Conservation (phyloP, 371 early-diverging fungal genomes). For the Circinella umbellata region DNA sequence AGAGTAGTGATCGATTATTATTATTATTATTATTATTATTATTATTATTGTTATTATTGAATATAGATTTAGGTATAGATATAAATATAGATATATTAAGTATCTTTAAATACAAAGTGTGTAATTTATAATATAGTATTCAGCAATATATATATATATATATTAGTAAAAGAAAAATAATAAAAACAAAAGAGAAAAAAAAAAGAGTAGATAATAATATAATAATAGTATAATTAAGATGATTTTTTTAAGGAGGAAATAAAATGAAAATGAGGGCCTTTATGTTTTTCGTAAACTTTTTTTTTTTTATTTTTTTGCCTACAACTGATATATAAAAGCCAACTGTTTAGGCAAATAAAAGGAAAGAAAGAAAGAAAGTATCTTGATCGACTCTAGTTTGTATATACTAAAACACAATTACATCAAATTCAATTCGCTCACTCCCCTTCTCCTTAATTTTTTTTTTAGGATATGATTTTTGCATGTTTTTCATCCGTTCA, state of each 20-base stretch:
- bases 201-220: background rate
- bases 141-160: too few species aligned
- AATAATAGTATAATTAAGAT: background rate
- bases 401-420: too few species aligned
- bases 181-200: background rate
- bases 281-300: background rate
- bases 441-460: background rate
- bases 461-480: background rate
- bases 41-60: too few species aligned
- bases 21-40: too few species aligned
- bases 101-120: too few species aligned
- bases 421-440: background rate
- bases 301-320: background rate
- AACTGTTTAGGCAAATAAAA: background rate
- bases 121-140: too few species aligned
- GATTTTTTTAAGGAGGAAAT: background rate
- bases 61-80: too few species aligned
- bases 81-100: too few species aligned
- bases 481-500: constrained; percentile 3
- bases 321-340: background rate
- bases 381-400: constrained; percentile 7
- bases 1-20: too few species aligned
- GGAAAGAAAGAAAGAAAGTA: constrained; percentile 10
- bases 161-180: too few species aligned
- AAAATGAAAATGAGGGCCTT: background rate